phyloP scores from a whole-genome alignment of 192 early-diverging fungal species.

The Cladochytrium replicatum region DNA sequence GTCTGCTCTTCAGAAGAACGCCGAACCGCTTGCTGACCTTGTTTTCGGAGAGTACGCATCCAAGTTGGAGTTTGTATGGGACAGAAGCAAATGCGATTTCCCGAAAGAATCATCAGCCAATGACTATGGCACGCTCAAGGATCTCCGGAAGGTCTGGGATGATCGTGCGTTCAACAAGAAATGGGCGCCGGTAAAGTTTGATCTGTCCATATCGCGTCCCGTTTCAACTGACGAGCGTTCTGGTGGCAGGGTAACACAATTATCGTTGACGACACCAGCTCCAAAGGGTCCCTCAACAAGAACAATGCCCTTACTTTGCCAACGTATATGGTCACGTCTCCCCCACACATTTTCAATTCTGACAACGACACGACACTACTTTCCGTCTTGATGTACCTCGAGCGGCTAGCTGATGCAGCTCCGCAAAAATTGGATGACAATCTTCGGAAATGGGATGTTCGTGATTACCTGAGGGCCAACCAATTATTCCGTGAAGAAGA shows the following conservation, averaged over 20 bases:
- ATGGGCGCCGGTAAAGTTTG: constrained; percentile 7
- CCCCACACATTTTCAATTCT: constrained; percentile 8
- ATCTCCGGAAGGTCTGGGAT: constrained; percentile 25
- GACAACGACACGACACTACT: constrained; percentile 17
- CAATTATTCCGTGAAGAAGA: too few relatives aligned
- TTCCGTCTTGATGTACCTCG: constrained; percentile 11
- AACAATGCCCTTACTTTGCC: constrained; percentile 25
- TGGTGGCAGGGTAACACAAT: constrained; percentile 24
- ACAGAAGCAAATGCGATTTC: constrained; percentile 19
- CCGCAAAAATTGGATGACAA: too few relatives aligned
- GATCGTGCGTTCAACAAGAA: constrained; percentile 10
- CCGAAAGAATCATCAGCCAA: not conserved
- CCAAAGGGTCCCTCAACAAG: constrained; percentile 22
- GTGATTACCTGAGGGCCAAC: constrained; percentile 5
- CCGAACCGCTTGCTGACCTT: constrained; percentile 12
- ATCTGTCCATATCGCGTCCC: not conserved
- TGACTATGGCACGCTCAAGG: constrained; percentile 16
- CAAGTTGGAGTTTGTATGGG: constrained; percentile 20
- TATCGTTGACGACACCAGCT: constrained; percentile 27
- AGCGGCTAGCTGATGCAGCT: not conserved
- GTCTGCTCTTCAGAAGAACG: constrained; percentile 27
- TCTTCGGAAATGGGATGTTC: too few relatives aligned
- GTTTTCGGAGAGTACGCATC: constrained; percentile 19
- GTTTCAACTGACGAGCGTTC: too few relatives aligned
- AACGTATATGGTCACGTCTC: constrained; percentile 23